A percentile compares a stretch with the other conserved stretches of the same genome.
Evolutionary conservation across 768 basidiomycete species (phyloP).

Genomic region (Termitomyces eurrhizus): DNA sequence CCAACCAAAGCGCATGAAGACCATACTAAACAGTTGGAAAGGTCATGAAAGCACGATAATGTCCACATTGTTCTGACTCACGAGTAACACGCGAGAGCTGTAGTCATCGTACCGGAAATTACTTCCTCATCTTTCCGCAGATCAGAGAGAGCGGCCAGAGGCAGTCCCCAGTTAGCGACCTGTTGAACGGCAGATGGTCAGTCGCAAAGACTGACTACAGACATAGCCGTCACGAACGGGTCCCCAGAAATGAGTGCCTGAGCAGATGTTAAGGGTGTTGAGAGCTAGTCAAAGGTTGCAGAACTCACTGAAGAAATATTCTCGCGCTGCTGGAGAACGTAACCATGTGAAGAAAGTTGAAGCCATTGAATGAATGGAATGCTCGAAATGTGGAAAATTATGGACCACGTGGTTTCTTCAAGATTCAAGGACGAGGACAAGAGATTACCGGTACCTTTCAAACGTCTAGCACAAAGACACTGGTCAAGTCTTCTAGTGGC

Average conservation of each 20-base stretch:
- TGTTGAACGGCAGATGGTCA: conserved; percentile 25
- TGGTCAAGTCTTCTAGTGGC: background rate
- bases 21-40: conserved; percentile 38
- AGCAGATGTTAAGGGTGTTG: conserved; percentile 6
- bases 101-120: conserved; percentile 97
- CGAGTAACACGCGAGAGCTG: conserved; percentile 89
- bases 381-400: background rate
- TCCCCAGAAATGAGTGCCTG: conserved; percentile 98
- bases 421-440: background rate
- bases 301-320: conserved; percentile 92
- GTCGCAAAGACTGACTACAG: conserved; percentile 2
- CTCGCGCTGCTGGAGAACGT: conserved; percentile 84
- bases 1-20: conserved; percentile 95
- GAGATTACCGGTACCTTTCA: background rate
- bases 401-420: conserved; percentile 15
- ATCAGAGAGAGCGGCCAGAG: conserved; percentile 89
- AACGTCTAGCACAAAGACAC: background rate
- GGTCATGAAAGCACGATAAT: conserved; percentile 5
- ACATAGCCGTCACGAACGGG: conserved; percentile 56
- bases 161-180: conserved; percentile 99
- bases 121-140: conserved; percentile 91
- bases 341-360: conserved; percentile 87
- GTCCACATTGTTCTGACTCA: conserved; percentile 43
- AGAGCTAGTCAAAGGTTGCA: background rate
- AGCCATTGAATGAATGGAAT: conserved; percentile 50